Percentiles rank a stretch among this genome's conserved stretches.
Evolutionary conservation across 2,329 filamentous ascomycete species (phyloP).

Genomic region (Paecilomyces dactylethromorphus): DNA sequence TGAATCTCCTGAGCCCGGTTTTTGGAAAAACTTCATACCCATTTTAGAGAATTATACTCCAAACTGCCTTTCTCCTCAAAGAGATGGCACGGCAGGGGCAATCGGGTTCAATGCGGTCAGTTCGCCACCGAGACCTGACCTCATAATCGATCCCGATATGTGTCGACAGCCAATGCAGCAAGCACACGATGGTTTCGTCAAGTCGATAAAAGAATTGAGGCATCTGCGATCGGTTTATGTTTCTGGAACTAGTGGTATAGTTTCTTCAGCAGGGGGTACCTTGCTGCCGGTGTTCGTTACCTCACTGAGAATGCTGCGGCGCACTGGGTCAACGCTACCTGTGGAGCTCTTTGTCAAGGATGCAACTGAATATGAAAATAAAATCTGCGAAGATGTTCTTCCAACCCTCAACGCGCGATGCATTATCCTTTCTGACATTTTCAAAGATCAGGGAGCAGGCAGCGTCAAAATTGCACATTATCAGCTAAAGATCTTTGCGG

Average conservation of each 20-base stretch:
- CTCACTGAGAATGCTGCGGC: constrained; percentile 28
- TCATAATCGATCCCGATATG: background rate
- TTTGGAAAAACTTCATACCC: background rate
- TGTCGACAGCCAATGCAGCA: background rate
- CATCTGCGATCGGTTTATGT: constrained; percentile 1
- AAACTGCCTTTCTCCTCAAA: background rate
- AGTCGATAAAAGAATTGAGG: background rate
- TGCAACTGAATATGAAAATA: constrained; percentile 20
- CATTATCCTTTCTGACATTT: constrained; percentile 11
- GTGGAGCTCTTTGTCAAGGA: constrained; percentile 31
- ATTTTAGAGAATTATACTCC: background rate
- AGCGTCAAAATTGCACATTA: constrained; percentile 36
- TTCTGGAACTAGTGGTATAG: constrained; percentile 20
- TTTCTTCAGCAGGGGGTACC: constrained; percentile 21
- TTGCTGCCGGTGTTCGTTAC: constrained; percentile 27
- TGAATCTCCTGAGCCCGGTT: background rate
- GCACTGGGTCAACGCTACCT: constrained; percentile 25
- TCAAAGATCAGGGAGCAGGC: constrained; percentile 5
- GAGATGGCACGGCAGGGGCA: background rate
- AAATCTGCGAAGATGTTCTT: constrained; percentile 23
- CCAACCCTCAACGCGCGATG: constrained; percentile 26
- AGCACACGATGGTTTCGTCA: background rate
- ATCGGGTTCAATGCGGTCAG: background rate
- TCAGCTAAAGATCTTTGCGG: constrained; percentile 52
- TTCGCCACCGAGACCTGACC: background rate